Evolutionary conservation across 1,284 basidiomycete genomes (phyloP).

Genomic region (Pulveroboletus sp.): DNA sequence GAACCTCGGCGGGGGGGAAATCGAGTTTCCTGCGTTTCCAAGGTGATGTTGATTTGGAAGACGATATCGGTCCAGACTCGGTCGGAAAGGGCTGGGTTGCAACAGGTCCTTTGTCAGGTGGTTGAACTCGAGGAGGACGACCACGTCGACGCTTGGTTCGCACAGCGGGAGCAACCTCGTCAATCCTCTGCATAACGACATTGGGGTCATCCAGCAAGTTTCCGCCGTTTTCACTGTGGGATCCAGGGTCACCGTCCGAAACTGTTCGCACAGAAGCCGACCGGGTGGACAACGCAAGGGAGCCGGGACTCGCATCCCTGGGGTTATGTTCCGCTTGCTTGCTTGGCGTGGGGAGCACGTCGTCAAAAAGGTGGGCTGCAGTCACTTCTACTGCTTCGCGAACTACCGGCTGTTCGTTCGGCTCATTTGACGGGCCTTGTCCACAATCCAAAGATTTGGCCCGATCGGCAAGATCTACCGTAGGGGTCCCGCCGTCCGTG

Average conservation of each 20-base stretch:
- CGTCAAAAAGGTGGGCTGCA: constrained; percentile 33
- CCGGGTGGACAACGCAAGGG: constrained; percentile 15
- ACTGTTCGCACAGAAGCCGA: constrained; percentile 19
- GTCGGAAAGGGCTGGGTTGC: constrained; percentile 4
- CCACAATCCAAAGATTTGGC: constrained; percentile 18
- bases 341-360: constrained; percentile 25
- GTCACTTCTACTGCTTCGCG: constrained; percentile 15
- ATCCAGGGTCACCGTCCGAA: constrained; percentile 7
- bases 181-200: constrained; percentile 7
- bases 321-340: constrained; percentile 12
- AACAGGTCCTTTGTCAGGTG: not conserved
- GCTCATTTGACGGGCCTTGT: constrained; percentile 15
- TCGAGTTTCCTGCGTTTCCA: constrained; percentile 31
- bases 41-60: constrained; percentile 15
- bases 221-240: constrained; percentile 6
- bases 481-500: constrained; percentile 26
- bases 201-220: constrained; percentile 2
- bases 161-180: constrained; percentile 1
- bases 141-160: constrained; percentile 30
- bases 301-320: constrained; percentile 15
- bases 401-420: constrained; percentile 12
- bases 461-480: constrained; percentile 16
- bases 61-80: constrained; percentile 7
- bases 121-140: constrained; percentile 17
- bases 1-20: constrained; percentile 12